Conservation (phyloP, 1,284 basidiomycete genomes). For the Chondrostereum purpureum region DNA sequence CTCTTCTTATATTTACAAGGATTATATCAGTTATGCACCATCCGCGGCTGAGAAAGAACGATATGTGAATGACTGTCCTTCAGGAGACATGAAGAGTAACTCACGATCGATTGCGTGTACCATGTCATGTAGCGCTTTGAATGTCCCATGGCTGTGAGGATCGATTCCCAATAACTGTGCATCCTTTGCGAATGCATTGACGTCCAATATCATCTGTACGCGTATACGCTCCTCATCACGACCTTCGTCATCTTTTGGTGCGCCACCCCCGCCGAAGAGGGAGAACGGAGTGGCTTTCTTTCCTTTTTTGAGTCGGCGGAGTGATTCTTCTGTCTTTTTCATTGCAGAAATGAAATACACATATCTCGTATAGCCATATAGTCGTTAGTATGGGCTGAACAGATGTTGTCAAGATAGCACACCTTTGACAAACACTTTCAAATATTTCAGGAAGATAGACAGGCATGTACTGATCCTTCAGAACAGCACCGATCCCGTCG, state of each 20-base stretch:
- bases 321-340: conserved; percentile 86
- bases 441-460: conserved; percentile 64
- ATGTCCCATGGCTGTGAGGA: conserved; percentile 48
- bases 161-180: conserved; percentile 65
- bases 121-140: conserved; percentile 51
- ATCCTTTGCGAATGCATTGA: conserved; percentile 76
- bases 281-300: conserved; percentile 71
- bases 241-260: conserved; percentile 55
- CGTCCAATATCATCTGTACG: conserved; percentile 82
- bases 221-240: conserved; percentile 78
- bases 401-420: conserved; percentile 13
- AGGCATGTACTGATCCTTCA: conserved; percentile 50
- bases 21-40: conserved; percentile 4
- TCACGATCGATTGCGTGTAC: conserved; percentile 43
- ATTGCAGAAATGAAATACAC: conserved; percentile 69
- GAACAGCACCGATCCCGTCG: conserved; percentile 47
- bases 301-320: conserved; percentile 79
- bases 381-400: too few species aligned
- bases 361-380: too few species aligned
- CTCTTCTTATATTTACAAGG: not conserved
- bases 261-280: conserved; percentile 52
- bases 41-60: conserved; percentile 6
- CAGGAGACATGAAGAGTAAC: conserved; percentile 12
- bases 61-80: not conserved
- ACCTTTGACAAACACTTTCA: conserved; percentile 69